Evolutionary conservation across 306 rosid species (phyloP), one percentile per base, ranked within the genome.

Genomic region (Prunus davidiana): DNA sequence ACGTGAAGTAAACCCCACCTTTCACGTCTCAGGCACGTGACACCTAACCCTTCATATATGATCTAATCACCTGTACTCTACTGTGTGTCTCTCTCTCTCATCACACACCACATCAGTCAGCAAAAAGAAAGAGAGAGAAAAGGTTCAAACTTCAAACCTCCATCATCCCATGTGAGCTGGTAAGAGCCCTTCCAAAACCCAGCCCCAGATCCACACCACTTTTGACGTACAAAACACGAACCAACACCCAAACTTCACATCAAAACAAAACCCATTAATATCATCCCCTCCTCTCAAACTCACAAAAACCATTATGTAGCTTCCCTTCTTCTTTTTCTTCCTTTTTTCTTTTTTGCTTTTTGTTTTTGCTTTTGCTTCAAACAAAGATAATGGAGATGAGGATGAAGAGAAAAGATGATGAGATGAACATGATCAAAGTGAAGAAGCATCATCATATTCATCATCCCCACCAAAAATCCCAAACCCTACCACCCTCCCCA

Each of bases 401-500:
- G 16, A 12, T 18, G n/a, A 52, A 18, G 20, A 32, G 46, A 63
- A 63, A 63, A 30, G 24, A 30, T 60, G 19, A 49, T 49, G 16
- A 49, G 54, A 49, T 30, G 65, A 61, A 28, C 19, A 27, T 60
- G 62, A 56, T 6, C 63, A 57, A 20, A 22, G 3, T 6, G 15
- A 57, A 20, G 22, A 24, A 12, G 11, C 28, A 57, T 6, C 63
- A 24, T 57, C 28, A 22, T 16, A 14, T 27, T 15, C 65, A 3
- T 30, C 67, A 30, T 20, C 43, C 9, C 45, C 67, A 30, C 49
- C 79, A 73, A 43, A 83, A 86, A 27, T 85, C 95, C 6, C 85
- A 89, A 34, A 95, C 96, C 0, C 87, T 92, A 7, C 97, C 98
- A 0, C 76, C 97, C 0, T 90, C 97, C 6, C 97, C 97, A 0